These are phyloP conservation scores for Agaricus sinodeliciosus DNA, from an alignment of 768 basidiomycete species.

Conservation along the genomic window DNA sequence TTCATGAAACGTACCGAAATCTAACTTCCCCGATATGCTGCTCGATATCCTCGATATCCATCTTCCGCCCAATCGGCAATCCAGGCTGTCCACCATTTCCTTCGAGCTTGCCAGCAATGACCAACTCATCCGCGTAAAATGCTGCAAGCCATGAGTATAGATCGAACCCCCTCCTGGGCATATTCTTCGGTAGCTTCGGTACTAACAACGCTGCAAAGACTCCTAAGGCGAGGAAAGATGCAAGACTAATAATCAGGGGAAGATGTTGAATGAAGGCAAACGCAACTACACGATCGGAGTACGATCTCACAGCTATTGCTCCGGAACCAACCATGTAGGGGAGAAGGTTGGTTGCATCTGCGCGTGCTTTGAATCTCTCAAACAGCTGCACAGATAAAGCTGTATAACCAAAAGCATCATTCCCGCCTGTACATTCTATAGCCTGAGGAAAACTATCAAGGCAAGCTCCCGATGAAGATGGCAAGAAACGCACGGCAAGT, in stretches of 20 bases:
- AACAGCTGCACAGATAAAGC: conserved; percentile 26
- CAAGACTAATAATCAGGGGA: conserved; percentile 20
- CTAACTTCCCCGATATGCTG: conserved; percentile 5
- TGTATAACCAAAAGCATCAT: conserved; percentile 32
- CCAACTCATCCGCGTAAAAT: conserved; percentile 17
- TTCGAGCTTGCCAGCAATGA: not conserved
- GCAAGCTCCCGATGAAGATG: not conserved
- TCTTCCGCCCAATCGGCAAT: conserved; percentile 7
- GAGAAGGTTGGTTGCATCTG: conserved; percentile 33
- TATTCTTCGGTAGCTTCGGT: conserved; percentile 17
- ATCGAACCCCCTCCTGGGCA: conserved; percentile 21
- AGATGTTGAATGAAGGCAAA: conserved; percentile 19
- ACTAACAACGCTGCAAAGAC: conserved; percentile 22
- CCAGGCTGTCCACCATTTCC: not conserved
- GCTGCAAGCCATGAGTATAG: conserved; percentile 21
- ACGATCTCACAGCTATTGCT: conserved; percentile 27
- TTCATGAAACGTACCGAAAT: conserved; percentile 5
- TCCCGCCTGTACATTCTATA: conserved; percentile 29
- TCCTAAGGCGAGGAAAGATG: conserved; percentile 22
- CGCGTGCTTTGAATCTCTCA: conserved; percentile 26
- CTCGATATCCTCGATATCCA: conserved; percentile 6
- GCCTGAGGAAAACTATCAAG: conserved; percentile 16
- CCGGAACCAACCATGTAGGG: conserved; percentile 36
- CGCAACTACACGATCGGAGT: conserved; percentile 23
- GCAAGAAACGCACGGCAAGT: conserved; percentile 23